A percentile compares a stretch with the other conserved stretches of the same genome.
These are phyloP conservation scores for Pythium myriotylum DNA, from an alignment of 352 stramenopile genomes.

Conservation along the genomic window DNA sequence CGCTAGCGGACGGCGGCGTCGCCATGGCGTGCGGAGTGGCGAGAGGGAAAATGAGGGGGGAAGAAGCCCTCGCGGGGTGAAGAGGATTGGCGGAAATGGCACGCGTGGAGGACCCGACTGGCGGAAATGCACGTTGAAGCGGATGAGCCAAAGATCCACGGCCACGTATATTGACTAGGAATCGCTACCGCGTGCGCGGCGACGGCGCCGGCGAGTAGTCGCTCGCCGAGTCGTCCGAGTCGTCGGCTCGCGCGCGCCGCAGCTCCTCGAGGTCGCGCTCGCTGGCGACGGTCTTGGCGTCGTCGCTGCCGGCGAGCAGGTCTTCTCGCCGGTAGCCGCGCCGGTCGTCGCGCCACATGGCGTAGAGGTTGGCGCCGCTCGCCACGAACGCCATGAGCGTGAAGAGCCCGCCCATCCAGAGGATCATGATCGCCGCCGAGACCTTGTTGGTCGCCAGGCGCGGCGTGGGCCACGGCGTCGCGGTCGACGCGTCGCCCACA, in stretches of 20 bases:
- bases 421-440: background rate
- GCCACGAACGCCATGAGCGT: background rate
- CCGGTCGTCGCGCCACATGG: background rate
- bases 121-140: no score
- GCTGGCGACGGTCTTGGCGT: conserved; percentile 10
- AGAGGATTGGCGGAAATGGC: no score
- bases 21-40: background rate
- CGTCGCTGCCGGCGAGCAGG: background rate
- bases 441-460: background rate
- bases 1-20: background rate
- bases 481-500: background rate
- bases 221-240: background rate
- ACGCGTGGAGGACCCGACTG: no score
- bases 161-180: background rate
- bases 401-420: background rate
- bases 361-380: background rate
- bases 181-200: background rate
- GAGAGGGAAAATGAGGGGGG: background rate
- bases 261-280: conserved; percentile 17
- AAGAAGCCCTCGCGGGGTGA: no score
- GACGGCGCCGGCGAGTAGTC: background rate
- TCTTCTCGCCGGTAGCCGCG: background rate
- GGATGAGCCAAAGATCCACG: no score
- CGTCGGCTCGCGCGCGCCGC: background rate
- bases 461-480: background rate